Percentiles rank a stretch among this genome's conserved stretches.
Conservation (phyloP, 1,284 basidiomycete species). For the Melanopsichium pennsylvanicum region DNA sequence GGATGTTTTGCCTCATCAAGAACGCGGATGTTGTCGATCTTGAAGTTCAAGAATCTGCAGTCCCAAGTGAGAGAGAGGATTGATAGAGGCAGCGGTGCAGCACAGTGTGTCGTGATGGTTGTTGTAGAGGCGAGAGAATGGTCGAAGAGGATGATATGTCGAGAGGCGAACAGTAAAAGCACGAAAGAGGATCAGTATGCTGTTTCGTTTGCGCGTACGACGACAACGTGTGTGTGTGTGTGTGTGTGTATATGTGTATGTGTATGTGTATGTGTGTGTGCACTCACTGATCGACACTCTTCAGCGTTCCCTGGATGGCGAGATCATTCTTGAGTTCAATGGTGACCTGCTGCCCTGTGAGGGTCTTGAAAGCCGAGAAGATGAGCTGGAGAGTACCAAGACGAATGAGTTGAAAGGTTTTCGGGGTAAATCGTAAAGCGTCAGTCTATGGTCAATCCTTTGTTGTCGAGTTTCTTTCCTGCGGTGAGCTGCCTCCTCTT, state of each 20-base stretch:
- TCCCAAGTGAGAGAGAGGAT: neutral
- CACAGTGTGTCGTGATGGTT: too few relatives aligned
- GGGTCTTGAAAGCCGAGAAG: conserved; percentile 98
- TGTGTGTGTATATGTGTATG: neutral
- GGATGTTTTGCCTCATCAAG: conserved; percentile 91
- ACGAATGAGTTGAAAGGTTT: neutral
- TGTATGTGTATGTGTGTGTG: too few relatives aligned
- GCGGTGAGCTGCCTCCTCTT: neutral
- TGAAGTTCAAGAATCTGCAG: conserved; percentile 85
- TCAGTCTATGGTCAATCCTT: too few relatives aligned
- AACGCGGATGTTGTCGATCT: conserved; percentile 91
- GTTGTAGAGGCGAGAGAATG: too few relatives aligned
- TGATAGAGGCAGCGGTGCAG: too few relatives aligned
- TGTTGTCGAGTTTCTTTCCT: too few relatives aligned
- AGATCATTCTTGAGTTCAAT: conserved; percentile 99
- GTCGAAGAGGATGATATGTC: neutral
- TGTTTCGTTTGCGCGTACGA: neutral
- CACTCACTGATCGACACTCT: conserved; percentile 89
- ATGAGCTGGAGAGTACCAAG: conserved; percentile 74
- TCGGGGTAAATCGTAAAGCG: too few relatives aligned
- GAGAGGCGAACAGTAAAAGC: neutral
- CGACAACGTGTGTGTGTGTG: too few relatives aligned
- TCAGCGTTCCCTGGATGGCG: conserved; percentile 92
- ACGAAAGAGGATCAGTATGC: neutral
- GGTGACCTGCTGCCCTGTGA: conserved; percentile 88